Evolutionary conservation across 129 eudicot species (phyloP).

Genomic region (Flaveria robusta): DNA sequence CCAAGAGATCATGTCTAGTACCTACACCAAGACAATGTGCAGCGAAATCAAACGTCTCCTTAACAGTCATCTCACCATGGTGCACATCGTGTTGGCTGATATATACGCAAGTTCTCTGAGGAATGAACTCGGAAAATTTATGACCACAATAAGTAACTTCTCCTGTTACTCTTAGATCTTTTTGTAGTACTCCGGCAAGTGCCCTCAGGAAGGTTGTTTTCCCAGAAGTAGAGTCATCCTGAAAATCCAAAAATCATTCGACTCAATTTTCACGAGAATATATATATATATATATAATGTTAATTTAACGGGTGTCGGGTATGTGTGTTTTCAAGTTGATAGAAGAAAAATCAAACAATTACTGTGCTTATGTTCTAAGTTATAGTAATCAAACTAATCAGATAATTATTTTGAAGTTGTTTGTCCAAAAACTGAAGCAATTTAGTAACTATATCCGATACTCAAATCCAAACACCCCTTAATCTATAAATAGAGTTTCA

Average conservation of each 20-base stretch:
- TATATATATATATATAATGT: too few species aligned
- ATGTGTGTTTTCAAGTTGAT: too few species aligned
- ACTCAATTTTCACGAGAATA: too few species aligned
- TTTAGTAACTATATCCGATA: not conserved
- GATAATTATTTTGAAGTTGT: not conserved
- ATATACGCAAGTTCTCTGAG: constrained; percentile 73
- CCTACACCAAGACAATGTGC: constrained; percentile 78
- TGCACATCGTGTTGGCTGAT: constrained; percentile 77
- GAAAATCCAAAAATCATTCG: not conserved
- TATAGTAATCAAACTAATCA: too few species aligned
- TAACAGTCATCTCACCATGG: constrained; percentile 73
- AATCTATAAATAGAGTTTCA: not conserved
- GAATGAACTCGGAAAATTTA: constrained; percentile 59
- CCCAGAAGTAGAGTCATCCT: constrained; percentile 83
- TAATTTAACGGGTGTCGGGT: too few species aligned
- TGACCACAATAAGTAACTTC: constrained; percentile 70
- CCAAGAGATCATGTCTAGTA: constrained; percentile 62
- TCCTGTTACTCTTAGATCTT: constrained; percentile 48
- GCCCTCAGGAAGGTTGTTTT: constrained; percentile 60
- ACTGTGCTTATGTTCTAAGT: too few species aligned
- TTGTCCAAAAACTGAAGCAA: too few species aligned
- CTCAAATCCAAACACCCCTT: too few species aligned
- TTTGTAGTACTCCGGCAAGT: constrained; percentile 54
- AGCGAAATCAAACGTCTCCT: constrained; percentile 67
- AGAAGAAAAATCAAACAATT: too few species aligned